Base-by-base conservation (phyloP, 1,284 basidiomycete genomes). In the Ceratobasidium sp. region DNA sequence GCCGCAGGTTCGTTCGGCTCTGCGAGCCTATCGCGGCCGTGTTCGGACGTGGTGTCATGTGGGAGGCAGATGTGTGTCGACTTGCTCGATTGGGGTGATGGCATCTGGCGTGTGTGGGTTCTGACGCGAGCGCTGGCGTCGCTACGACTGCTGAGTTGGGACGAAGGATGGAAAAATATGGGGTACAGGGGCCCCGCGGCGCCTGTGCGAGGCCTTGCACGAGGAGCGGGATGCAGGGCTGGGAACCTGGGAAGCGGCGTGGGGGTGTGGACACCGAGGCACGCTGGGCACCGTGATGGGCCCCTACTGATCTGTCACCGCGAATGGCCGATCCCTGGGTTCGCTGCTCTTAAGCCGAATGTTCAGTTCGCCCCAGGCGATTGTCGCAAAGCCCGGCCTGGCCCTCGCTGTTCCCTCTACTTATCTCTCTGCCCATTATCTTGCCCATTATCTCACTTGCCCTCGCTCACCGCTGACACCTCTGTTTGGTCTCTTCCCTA, bases 11-110 rank as follows among this genome's bases (percentile, higher is more conserved):
- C 53, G 53, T 71, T 71, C 68, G 68, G 68, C 68, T 71, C 68
- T 71, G 35, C 23, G 35, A n/a, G 53, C 68, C 68, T 71, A 71
- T 71, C 68, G 28, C 68, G 68, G 68, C 54, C 37, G 37, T 71
- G 28, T 71, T 71, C 68, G 68, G 68, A 71, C 68, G 53, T 71
- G 53, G 53, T 60, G 54, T 71, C 68, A 71, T 71, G 68, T 71
- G 66, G 66, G 42, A 35, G 51, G 11, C 26, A 15, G 53, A 39
- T 37, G 33, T 60, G 33, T 42, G 33, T 63, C 60, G 60, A 37
- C n/a, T 35, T 61, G 60, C 60, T 71, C 35, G 8, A 58, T 71
- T 60, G 26, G 54, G 68, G 54, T 71, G 68, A 71, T 71, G 53
- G 54, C 6, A 67, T 67, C 63, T 47, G 65, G 23, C 33, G 23